These are phyloP conservation scores for Ajuga reptans DNA, from an alignment of 305 asterid species.

Conservation along the genomic window DNA sequence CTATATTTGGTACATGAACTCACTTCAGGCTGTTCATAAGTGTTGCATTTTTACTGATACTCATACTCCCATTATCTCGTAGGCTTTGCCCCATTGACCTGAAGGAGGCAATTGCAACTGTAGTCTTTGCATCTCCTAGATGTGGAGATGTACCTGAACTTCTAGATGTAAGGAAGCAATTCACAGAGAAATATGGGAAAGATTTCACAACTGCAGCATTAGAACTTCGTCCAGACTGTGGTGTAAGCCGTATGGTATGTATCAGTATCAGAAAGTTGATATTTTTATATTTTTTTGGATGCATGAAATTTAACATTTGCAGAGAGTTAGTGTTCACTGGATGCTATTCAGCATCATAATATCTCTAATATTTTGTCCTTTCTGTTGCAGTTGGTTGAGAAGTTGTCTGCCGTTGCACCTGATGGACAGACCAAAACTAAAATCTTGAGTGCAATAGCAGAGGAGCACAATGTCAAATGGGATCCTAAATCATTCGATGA, in stretches of 20 bases:
- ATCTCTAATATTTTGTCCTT: constrained; percentile 14
- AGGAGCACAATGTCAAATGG: constrained; percentile 73
- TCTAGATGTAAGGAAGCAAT: constrained; percentile 56
- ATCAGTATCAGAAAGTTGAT: constrained; percentile 27
- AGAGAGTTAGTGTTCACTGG: neutral
- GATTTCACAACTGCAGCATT: constrained; percentile 63
- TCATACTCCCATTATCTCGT: constrained; percentile 10
- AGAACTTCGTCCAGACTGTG: constrained; percentile 83
- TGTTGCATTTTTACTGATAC: neutral
- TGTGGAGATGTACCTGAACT: constrained; percentile 91
- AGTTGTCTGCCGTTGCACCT: constrained; percentile 71
- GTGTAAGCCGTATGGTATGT: constrained; percentile 85
- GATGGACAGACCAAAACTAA: constrained; percentile 61
- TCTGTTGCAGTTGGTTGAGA: constrained; percentile 62
- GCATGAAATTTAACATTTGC: neutral
- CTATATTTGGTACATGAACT: neutral
- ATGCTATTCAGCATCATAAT: neutral
- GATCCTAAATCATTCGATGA: constrained; percentile 49
- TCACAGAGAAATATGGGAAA: constrained; percentile 78
- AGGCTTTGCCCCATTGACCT: constrained; percentile 86
- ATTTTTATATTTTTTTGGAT: no score
- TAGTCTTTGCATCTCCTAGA: constrained; percentile 77
- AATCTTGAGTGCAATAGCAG: constrained; percentile 55
- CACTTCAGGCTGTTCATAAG: neutral
- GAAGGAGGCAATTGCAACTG: constrained; percentile 80